Evolutionary conservation across 2,329 filamentous ascomycete species (phyloP).

Genomic region (Macrophomina tecta): DNA sequence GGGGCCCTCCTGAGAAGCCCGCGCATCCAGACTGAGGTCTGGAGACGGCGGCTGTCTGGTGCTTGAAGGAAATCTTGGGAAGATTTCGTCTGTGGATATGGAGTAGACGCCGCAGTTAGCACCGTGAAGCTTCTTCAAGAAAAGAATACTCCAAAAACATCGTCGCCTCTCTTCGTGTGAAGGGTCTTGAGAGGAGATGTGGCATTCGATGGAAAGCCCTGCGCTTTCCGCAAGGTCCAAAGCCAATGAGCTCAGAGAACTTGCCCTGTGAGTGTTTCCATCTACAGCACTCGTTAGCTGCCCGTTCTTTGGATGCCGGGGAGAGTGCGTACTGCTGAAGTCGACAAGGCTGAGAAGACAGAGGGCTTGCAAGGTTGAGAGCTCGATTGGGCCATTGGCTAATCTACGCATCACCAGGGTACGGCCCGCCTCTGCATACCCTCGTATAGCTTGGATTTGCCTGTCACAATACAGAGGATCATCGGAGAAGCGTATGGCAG

Average conservation of each 20-base stretch:
- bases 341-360: conserved; percentile 50
- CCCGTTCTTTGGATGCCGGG: not conserved
- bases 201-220: conserved; percentile 48
- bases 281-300: conserved; percentile 38
- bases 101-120: conserved; percentile 39
- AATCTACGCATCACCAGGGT: conserved; percentile 48
- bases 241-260: conserved; percentile 52
- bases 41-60: conserved; percentile 37
- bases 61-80: conserved; percentile 49
- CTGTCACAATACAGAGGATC: conserved; percentile 34
- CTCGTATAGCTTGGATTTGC: conserved; percentile 28
- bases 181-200: conserved; percentile 28
- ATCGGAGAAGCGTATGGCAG: conserved; percentile 52
- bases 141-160: conserved; percentile 43
- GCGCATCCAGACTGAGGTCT: conserved; percentile 33
- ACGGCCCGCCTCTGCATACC: conserved; percentile 41
- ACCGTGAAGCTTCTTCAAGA: conserved; percentile 41
- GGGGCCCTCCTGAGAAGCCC: conserved; percentile 28
- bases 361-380: conserved; percentile 51
- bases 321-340: conserved; percentile 45
- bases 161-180: conserved; percentile 39
- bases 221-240: conserved; percentile 55
- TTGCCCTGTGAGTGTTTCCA: conserved; percentile 54
- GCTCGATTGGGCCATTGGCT: conserved; percentile 47
- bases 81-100: conserved; percentile 41